Evolutionary conservation across 495 filamentous ascomycete species (phyloP).

Genomic region (Astrocystis sublimbata): DNA sequence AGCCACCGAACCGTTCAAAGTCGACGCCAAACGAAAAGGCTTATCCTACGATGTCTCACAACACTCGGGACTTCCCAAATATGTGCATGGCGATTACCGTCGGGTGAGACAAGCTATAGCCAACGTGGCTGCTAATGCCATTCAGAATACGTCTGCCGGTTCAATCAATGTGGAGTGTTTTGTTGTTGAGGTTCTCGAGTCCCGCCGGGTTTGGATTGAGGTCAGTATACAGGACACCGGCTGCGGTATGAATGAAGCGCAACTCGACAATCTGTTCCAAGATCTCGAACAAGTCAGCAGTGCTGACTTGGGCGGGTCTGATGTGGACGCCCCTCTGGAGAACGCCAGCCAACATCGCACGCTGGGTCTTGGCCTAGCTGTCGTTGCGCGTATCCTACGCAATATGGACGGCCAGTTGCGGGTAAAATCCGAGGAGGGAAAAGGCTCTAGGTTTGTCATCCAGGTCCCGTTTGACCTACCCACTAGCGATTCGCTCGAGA

Average conservation of each 20-base stretch:
- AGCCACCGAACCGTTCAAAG: slow-evolving; percentile 70
- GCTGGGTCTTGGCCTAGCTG: slow-evolving; percentile 80
- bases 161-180: slow-evolving; percentile 71
- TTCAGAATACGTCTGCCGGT: slow-evolving; percentile 76
- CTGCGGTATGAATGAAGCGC: slow-evolving; percentile 68
- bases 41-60: slow-evolving; percentile 67
- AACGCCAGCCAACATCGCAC: slow-evolving; percentile 42
- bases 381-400: slow-evolving; percentile 80
- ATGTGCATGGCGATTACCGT: slow-evolving; percentile 77
- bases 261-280: slow-evolving; percentile 76
- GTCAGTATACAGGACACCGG: slow-evolving; percentile 80
- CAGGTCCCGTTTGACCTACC: slow-evolving; percentile 69
- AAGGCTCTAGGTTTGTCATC: slow-evolving; percentile 80
- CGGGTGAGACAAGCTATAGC: slow-evolving; percentile 77
- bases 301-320: slow-evolving; percentile 50
- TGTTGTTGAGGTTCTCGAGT: slow-evolving; percentile 41
- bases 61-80: slow-evolving; percentile 67
- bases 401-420: slow-evolving; percentile 90
- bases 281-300: slow-evolving; percentile 82
- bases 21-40: slow-evolving; percentile 74
- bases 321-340: slow-evolving; percentile 33
- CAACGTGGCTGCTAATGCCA: slow-evolving; percentile 83
- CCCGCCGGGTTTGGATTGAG: slow-evolving; percentile 64
- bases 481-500: slow-evolving; percentile 40
- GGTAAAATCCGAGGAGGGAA: slow-evolving; percentile 82